Evolutionary conservation across 2,329 filamentous ascomycete species (phyloP).

Genomic region (Alternaria panax): DNA sequence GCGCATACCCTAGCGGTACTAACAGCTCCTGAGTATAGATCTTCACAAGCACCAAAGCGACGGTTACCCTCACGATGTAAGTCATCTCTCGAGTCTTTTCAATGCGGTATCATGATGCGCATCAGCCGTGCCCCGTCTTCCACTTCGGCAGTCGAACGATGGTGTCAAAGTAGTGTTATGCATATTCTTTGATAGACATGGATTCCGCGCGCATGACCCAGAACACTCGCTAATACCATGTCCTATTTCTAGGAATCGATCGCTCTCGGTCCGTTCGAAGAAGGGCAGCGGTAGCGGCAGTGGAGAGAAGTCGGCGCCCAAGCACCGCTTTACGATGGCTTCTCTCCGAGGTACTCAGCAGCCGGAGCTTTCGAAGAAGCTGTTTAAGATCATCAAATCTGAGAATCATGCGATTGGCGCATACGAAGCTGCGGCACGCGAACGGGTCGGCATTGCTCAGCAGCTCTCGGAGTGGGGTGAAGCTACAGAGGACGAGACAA

Average conservation of each 20-base stretch:
- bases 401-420: constrained; percentile 87
- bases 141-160: not conserved
- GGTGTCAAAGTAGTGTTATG: not conserved
- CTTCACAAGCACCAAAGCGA: constrained; percentile 23
- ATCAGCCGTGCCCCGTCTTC: not conserved
- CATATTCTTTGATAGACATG: not conserved
- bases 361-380: constrained; percentile 85
- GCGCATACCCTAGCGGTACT: constrained; percentile 23
- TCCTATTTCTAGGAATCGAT: constrained; percentile 67
- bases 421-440: constrained; percentile 83
- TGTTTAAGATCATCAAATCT: constrained; percentile 93
- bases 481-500: constrained; percentile 82
- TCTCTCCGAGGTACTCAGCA: constrained; percentile 85
- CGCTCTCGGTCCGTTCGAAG: constrained; percentile 75
- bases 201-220: not conserved
- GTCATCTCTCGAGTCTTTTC: constrained; percentile 31
- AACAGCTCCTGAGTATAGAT: constrained; percentile 27
- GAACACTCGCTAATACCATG: constrained; percentile 36
- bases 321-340: constrained; percentile 82
- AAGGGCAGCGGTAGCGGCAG: constrained; percentile 53
- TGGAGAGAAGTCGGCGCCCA: constrained; percentile 54
- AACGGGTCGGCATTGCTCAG: constrained; percentile 82
- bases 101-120: not conserved
- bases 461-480: constrained; percentile 98
- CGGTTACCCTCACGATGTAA: constrained; percentile 41